These are phyloP conservation scores for Abortiporus biennis DNA, from an alignment of 1,284 basidiomycete species.

Conservation along the genomic window DNA sequence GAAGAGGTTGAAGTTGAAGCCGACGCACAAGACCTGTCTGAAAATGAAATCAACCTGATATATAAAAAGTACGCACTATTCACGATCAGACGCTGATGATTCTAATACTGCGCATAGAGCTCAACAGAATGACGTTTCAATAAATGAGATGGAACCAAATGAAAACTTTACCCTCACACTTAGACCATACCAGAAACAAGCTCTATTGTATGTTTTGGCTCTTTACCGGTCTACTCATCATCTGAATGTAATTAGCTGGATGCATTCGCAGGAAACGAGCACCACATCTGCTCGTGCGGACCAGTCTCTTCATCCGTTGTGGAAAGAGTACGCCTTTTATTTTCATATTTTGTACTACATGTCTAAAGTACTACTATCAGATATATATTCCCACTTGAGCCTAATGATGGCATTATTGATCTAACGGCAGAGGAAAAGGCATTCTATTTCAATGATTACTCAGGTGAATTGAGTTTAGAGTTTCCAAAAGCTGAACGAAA, in stretches of 20 bases:
- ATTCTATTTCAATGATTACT: constrained; percentile 90
- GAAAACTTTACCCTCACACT: constrained; percentile 76
- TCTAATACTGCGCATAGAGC: constrained; percentile 49
- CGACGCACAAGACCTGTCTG: constrained; percentile 72
- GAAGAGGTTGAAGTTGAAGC: constrained; percentile 66
- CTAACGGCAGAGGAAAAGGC: constrained; percentile 61
- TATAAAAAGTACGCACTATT: constrained; percentile 64
- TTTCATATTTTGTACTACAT: not conserved
- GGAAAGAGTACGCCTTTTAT: constrained; percentile 74
- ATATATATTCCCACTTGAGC: constrained; percentile 62
- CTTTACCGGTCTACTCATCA: not conserved
- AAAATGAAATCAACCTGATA: constrained; percentile 74
- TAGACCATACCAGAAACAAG: constrained; percentile 93
- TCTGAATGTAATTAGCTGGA: constrained; percentile 59
- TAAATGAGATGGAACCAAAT: constrained; percentile 82
- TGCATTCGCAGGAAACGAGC: constrained; percentile 83
- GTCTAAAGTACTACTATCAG: no score
- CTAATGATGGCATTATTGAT: constrained; percentile 51
- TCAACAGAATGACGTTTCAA: constrained; percentile 69
- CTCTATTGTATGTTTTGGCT: constrained; percentile 52
- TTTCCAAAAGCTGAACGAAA: constrained; percentile 82
- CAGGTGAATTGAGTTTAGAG: constrained; percentile 88
- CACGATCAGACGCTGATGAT: not conserved
- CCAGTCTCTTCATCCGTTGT: constrained; percentile 85
- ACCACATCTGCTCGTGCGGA: constrained; percentile 65